These are phyloP conservation scores for Saccharum officinarum DNA, from an alignment of 176 grass and related monocot species.

Conservation along the genomic window DNA sequence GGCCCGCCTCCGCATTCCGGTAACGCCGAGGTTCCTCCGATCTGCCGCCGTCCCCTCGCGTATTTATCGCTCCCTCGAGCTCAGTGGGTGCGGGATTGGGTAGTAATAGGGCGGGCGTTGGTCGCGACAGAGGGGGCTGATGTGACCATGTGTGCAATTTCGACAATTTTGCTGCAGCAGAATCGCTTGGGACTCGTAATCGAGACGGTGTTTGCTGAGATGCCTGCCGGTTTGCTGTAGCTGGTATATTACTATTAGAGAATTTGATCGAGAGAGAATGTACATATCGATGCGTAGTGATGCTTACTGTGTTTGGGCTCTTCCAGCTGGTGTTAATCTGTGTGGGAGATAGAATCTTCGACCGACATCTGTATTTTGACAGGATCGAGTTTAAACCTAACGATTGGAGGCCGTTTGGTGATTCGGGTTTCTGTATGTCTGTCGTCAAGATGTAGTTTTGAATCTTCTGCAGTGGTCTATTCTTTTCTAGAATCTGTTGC, in stretches of 20 bases:
- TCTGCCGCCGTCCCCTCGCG: neutral
- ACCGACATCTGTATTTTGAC: neutral
- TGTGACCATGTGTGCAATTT: neutral
- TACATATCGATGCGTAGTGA: neutral
- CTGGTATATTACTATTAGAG: neutral
- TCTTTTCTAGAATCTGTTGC: neutral
- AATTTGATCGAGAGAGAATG: neutral
- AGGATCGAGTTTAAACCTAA: neutral
- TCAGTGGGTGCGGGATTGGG: neutral
- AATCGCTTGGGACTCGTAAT: neutral
- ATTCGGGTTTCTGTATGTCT: neutral
- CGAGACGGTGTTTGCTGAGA: neutral
- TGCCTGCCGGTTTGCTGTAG: neutral
- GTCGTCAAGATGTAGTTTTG: neutral
- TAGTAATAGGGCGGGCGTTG: neutral
- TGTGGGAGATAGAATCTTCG: neutral
- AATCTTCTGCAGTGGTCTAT: neutral
- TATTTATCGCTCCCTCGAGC: neutral
- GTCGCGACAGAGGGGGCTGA: neutral
- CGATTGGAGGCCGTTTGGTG: neutral
- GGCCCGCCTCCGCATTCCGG: neutral
- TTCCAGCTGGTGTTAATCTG: neutral
- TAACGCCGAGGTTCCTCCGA: neutral
- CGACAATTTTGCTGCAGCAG: neutral
- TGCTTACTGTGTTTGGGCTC: neutral